Percentiles rank a stretch among this genome's conserved stretches.
Conservation (phyloP, 352 stramenopile species). For the Blastocystis sp. region DNA sequence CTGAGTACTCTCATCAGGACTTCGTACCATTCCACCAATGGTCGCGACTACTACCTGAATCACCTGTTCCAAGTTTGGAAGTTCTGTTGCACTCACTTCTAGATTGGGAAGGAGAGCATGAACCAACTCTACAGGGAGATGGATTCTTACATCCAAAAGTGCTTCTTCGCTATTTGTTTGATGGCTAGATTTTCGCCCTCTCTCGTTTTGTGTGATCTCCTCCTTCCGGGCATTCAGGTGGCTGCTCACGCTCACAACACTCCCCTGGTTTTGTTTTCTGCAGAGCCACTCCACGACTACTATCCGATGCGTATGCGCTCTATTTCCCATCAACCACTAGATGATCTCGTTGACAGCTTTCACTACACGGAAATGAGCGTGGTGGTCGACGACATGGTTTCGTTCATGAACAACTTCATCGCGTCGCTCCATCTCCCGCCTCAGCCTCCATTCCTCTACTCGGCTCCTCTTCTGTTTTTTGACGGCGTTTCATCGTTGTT, state of each 20-base stretch:
- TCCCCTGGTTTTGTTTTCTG: slow-evolving; percentile 34
- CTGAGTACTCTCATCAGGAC: slow-evolving; percentile 21
- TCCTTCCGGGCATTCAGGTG: slow-evolving; percentile 26
- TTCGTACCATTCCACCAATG: slow-evolving; percentile 32
- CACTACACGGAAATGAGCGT: slow-evolving; percentile 24
- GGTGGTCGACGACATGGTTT: slow-evolving; percentile 19
- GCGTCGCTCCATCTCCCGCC: background rate
- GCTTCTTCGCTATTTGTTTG: background rate
- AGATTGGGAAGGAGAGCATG: slow-evolving; percentile 44
- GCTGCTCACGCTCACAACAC: background rate
- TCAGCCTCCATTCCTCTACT: slow-evolving; percentile 34
- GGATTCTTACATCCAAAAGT: slow-evolving; percentile 30
- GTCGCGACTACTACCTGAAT: slow-evolving; percentile 38
- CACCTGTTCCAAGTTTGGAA: slow-evolving; percentile 15
- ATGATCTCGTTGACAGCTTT: background rate
- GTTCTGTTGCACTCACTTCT: background rate
- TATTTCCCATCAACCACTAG: background rate
- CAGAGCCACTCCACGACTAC: background rate
- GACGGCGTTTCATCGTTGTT: background rate
- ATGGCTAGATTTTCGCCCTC: slow-evolving; percentile 1
- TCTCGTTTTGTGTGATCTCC: slow-evolving; percentile 36
- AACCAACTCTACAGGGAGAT: background rate
- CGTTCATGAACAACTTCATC: slow-evolving; percentile 10
- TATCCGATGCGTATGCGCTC: slow-evolving; percentile 11
- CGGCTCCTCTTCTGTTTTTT: slow-evolving; percentile 25